Evolutionary conservation across 2,329 filamentous ascomycete genomes (phyloP).

Genomic region (Pseudogymnoascus sp.): DNA sequence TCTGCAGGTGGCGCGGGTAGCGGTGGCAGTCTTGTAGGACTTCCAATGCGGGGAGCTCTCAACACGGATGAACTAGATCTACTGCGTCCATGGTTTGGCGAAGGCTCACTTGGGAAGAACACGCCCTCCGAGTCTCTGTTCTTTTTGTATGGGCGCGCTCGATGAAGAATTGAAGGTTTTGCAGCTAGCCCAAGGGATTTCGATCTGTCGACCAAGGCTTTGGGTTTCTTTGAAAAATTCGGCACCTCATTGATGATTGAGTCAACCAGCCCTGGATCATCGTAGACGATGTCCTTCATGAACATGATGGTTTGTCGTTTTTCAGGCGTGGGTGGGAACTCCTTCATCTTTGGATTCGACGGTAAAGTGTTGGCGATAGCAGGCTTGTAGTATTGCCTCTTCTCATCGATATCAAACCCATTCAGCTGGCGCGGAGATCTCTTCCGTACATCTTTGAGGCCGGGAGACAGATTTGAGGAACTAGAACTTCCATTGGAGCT

Average conservation of each 20-base stretch:
- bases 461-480: slow-evolving; percentile 26
- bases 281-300: slow-evolving; percentile 47
- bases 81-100: slow-evolving; percentile 35
- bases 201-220: slow-evolving; percentile 10
- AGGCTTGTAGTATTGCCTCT: slow-evolving; percentile 10
- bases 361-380: slow-evolving; percentile 11
- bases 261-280: slow-evolving; percentile 41
- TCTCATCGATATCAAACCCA: slow-evolving; percentile 16
- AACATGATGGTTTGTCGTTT: slow-evolving; percentile 45
- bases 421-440: slow-evolving; percentile 23
- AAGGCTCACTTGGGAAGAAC: slow-evolving; percentile 39
- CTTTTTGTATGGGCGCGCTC: slow-evolving; percentile 25
- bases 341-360: not conserved
- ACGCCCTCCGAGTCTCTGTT: slow-evolving; percentile 31
- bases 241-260: slow-evolving; percentile 40
- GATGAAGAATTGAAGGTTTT: slow-evolving; percentile 25
- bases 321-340: slow-evolving; percentile 11
- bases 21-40: slow-evolving; percentile 22
- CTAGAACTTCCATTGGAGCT: slow-evolving; percentile 21
- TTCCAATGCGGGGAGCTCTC: slow-evolving; percentile 37
- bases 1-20: slow-evolving; percentile 35
- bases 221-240: slow-evolving; percentile 24
- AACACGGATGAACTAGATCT: slow-evolving; percentile 41
- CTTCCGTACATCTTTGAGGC: slow-evolving; percentile 24
- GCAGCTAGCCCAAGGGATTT: slow-evolving; percentile 13